Evolutionary conservation across 202 grass and related monocot species (phyloP).

Genomic region (Schoenoplectus tabernaemontani): DNA sequence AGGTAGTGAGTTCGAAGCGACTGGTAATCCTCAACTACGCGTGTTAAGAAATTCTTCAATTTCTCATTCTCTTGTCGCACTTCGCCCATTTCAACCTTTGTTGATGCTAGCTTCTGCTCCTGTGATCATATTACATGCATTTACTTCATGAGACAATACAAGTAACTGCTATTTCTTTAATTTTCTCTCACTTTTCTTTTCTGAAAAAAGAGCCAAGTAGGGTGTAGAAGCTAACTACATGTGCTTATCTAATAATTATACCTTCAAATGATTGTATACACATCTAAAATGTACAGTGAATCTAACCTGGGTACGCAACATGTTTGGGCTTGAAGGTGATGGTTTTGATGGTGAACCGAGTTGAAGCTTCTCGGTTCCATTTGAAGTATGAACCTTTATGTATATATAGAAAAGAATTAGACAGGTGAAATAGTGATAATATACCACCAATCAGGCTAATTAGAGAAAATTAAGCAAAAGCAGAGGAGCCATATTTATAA

Average conservation of each 20-base stretch:
- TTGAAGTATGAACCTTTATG: conserved; percentile 21
- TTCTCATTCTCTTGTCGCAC: conserved; percentile 74
- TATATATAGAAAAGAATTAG: conserved; percentile 17
- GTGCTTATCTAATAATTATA: conserved; percentile 21
- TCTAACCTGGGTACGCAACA: conserved; percentile 36
- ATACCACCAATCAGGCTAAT: not conserved
- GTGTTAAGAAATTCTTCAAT: conserved; percentile 51
- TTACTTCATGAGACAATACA: too few species aligned
- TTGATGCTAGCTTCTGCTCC: conserved; percentile 45
- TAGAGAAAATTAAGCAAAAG: not conserved
- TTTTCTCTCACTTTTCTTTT: too few species aligned
- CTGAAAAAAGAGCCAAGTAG: too few species aligned
- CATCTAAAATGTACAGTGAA: not conserved
- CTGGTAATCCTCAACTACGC: conserved; percentile 42
- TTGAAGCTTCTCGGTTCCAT: conserved; percentile 21
- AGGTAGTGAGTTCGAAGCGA: conserved; percentile 58
- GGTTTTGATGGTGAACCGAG: conserved; percentile 27
- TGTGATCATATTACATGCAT: not conserved
- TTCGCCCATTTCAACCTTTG: conserved; percentile 61
- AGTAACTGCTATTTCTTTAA: too few species aligned
- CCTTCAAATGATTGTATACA: not conserved
- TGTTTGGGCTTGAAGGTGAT: conserved; percentile 20
- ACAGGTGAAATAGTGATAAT: conserved; percentile 1
- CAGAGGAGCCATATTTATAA: not conserved
- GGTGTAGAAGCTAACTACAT: not conserved